Conservation (phyloP, 164 flowering plant genomes). For the Euptelea pleiosperma region DNA sequence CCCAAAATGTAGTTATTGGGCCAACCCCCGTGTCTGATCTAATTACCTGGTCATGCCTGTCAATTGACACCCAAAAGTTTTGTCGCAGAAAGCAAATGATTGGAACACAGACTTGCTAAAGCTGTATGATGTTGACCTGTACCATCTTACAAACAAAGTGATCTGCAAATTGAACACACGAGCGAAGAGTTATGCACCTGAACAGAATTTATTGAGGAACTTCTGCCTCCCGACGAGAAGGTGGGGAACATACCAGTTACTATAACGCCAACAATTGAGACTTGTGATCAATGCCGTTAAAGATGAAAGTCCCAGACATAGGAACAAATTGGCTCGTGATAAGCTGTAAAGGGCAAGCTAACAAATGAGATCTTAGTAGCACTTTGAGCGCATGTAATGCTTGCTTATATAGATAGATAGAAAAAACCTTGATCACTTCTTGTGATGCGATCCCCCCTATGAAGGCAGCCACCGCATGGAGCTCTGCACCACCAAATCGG, state of each 20-base stretch:
- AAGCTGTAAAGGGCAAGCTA: slow-evolving; percentile 47
- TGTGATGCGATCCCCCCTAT: slow-evolving; percentile 91
- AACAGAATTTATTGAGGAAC: background rate
- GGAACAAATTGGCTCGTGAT: slow-evolving; percentile 93
- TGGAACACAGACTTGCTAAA: too few species aligned
- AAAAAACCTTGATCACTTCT: slow-evolving; percentile 84
- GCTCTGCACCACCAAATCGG: slow-evolving; percentile 95
- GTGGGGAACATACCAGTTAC: slow-evolving; percentile 1
- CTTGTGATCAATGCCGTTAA: slow-evolving; percentile 92
- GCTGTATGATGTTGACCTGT: too few species aligned
- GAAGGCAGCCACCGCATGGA: slow-evolving; percentile 89
- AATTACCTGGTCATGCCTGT: too few species aligned
- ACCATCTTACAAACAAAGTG: background rate
- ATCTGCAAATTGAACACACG: background rate
- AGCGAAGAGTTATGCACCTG: background rate
- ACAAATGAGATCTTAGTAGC: background rate
- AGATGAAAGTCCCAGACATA: slow-evolving; percentile 85
- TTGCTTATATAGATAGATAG: background rate
- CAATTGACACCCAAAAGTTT: too few species aligned
- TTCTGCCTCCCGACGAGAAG: background rate
- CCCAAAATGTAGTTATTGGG: too few species aligned
- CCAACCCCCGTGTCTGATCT: too few species aligned
- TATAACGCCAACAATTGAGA: slow-evolving; percentile 56
- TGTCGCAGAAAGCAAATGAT: too few species aligned
- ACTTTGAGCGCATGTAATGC: background rate